phyloP scores from a whole-genome alignment of 768 basidiomycete species.

The Lactarius hengduanensis region DNA sequence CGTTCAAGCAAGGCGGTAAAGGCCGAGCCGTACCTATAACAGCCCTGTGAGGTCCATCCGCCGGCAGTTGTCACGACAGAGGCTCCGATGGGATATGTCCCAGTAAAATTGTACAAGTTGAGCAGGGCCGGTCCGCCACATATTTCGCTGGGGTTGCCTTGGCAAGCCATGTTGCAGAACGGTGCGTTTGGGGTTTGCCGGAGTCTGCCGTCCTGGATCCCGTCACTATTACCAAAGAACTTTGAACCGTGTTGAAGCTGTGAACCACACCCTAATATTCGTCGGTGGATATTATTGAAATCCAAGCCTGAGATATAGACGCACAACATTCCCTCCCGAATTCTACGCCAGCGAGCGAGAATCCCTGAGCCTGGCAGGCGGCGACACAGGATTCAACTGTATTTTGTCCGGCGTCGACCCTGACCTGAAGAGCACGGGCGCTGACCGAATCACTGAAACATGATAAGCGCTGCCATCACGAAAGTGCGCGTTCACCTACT shows the following conservation, averaged over 20 bases:
- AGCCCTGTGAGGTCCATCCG: neutral
- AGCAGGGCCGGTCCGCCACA: neutral
- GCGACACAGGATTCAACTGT: neutral
- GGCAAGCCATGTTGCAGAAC: neutral
- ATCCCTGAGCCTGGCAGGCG: neutral
- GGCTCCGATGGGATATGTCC: neutral
- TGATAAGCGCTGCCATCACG: neutral
- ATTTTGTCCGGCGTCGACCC: slow-evolving; percentile 31
- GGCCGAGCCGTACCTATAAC: neutral
- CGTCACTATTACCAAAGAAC: neutral
- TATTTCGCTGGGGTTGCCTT: neutral
- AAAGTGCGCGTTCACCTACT: slow-evolving; percentile 39
- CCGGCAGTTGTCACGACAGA: neutral
- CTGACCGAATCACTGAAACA: neutral
- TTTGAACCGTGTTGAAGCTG: neutral
- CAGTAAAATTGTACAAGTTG: neutral
- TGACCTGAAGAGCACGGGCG: slow-evolving; percentile 32
- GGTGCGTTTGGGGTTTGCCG: neutral
- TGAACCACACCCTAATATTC: neutral
- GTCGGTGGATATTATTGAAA: neutral
- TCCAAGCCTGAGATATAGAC: neutral
- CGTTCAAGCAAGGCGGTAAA: too few relatives aligned
- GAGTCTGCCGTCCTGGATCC: neutral
- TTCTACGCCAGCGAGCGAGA: neutral
- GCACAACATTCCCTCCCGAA: neutral